Evolutionary conservation across 2,329 filamentous ascomycete genomes (phyloP), one percentile per base, ranked within the genome.

Genomic region (Penicillium sp.): DNA sequence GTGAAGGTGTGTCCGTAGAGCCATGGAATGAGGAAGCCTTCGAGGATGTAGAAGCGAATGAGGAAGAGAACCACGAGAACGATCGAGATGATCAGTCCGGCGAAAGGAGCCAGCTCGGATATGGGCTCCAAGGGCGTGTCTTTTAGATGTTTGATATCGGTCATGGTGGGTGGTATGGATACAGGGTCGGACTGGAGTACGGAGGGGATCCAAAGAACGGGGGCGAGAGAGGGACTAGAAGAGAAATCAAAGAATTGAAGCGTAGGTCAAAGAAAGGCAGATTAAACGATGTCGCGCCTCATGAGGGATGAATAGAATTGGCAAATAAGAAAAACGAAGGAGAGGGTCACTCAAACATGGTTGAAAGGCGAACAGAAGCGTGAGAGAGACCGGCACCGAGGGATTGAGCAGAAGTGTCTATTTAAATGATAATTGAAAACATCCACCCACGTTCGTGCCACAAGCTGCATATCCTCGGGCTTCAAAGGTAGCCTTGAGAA

Each of bases 31-130:
- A 76, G 62, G 51, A 73, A 72, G 0, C 44, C 60, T 51, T 78
- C 74, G 11, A 78, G 63, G n/a, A 76, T 9, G 46, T 76, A 77
- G 46, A 72, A 74, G 31, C 77, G 72, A 0, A 71, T 63, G 0
- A 74, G 65, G 53, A 76, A 76, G 43, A 74, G 53, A 2, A 65
- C 28, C 8, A 67, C 56, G 3, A 68, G 35, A 0, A 61, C 50
- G 4, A 69, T 52, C 3, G 62, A 66, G 46, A 68, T 56, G 27
- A 68, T 62, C 18, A 63, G 50, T 16, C 55, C 59, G 2, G 65
- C 59, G 48, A 67, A 69, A 5, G 63, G 58, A 0, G 60, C 53
- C 8, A 64, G 44, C 18, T 48, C 28, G 6, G 64, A 66, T 22
- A 71, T 61, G 16, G 63, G 51, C 44, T 63, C 53, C 14, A 54